Conservation (phyloP, 305 asterid genomes). For the Solanum hybrid region DNA sequence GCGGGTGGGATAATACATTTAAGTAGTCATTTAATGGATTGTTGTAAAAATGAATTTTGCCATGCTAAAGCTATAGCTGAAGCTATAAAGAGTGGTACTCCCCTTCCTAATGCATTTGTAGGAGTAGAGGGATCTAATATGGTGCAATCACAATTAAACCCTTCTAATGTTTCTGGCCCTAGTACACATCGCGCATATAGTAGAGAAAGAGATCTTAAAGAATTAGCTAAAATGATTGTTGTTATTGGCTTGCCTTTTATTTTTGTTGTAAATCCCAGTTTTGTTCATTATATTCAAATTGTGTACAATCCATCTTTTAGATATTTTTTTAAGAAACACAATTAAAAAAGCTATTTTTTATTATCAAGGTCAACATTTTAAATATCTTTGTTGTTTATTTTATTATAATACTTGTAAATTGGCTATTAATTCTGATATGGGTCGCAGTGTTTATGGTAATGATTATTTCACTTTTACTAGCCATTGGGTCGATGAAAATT, state of each 20-base stretch:
- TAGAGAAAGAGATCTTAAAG: neutral
- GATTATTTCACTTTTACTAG: neutral
- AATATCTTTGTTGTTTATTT: neutral
- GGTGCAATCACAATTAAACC: neutral
- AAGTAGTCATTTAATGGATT: neutral
- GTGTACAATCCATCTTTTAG: neutral
- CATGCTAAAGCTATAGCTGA: neutral
- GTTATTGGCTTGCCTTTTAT: neutral
- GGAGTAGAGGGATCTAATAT: neutral
- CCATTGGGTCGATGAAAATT: neutral
- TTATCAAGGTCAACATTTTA: neutral
- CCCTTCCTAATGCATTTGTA: neutral
- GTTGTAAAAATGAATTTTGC: neutral
- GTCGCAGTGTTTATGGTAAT: neutral
- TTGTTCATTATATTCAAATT: neutral
- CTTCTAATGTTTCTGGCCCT: neutral
- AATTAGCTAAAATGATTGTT: neutral
- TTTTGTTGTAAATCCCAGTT: neutral
- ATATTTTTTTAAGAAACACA: neutral
- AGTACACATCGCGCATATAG: neutral
- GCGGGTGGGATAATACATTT: neutral
- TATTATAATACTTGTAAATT: too few relatives aligned
- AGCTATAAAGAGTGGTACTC: neutral
- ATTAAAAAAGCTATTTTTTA: neutral
- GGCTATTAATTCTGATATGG: neutral